These are phyloP conservation scores for Penicillium dipodomyicola DNA, from an alignment of 495 filamentous ascomycete genomes.

Conservation along the genomic window DNA sequence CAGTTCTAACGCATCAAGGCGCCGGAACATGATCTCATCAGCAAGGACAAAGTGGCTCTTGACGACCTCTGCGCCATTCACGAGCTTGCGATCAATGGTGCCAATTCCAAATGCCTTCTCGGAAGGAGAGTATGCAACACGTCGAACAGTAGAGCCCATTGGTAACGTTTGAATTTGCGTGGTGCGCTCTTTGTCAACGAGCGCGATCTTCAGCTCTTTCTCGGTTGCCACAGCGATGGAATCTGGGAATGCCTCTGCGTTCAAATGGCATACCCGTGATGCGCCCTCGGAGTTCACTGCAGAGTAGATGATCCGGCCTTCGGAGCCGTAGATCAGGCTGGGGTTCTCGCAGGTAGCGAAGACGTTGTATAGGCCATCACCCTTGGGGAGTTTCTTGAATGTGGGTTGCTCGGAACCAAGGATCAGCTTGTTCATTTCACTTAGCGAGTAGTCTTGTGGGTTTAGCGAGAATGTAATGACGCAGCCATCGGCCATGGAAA, in stretches of 20 bases:
- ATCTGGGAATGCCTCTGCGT: conserved; percentile 74
- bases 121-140: conserved; percentile 78
- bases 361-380: conserved; percentile 67
- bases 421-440: conserved; percentile 72
- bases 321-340: conserved; percentile 84
- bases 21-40: conserved; percentile 57
- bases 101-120: conserved; percentile 85
- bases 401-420: conserved; percentile 81
- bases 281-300: conserved; percentile 92
- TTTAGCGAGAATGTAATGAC: conserved; percentile 84
- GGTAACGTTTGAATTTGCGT: conserved; percentile 80
- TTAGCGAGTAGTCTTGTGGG: conserved; percentile 54
- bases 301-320: conserved; percentile 87
- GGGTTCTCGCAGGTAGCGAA: conserved; percentile 94
- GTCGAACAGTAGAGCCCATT: conserved; percentile 78
- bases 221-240: conserved; percentile 79
- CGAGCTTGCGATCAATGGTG: conserved; percentile 65
- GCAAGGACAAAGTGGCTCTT: conserved; percentile 59
- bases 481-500: conserved; percentile 93
- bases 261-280: conserved; percentile 74
- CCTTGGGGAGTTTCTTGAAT: conserved; percentile 71
- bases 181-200: conserved; percentile 78
- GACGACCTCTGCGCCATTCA: conserved; percentile 56
- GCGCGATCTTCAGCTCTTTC: conserved; percentile 71
- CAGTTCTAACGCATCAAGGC: conserved; percentile 51